phyloP scores from a whole-genome alignment of 495 filamentous ascomycete genomes.

The Cryomyces minteri region DNA sequence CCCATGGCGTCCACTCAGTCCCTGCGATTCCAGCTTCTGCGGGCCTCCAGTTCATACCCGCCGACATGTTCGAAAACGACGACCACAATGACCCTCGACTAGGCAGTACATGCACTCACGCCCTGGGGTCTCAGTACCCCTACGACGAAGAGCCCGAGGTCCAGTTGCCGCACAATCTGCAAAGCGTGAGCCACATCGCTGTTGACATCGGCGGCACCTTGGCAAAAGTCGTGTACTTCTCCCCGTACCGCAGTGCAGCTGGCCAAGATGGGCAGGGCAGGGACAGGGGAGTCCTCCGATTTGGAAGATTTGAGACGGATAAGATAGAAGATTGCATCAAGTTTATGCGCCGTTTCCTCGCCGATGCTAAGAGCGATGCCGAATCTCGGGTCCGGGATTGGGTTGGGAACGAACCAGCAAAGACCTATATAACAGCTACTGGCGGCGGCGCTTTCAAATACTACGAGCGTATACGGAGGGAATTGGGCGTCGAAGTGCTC shows the following conservation, averaged over 20 bases:
- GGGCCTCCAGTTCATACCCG: no score
- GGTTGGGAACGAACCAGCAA: conserved; percentile 19
- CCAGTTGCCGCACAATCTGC: conserved; percentile 83
- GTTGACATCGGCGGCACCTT: conserved; percentile 94
- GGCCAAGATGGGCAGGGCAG: conserved; percentile 70
- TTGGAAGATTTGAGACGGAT: conserved; percentile 89
- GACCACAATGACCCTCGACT: no score
- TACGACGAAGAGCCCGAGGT: conserved; percentile 36
- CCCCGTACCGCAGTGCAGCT: conserved; percentile 46
- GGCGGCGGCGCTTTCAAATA: conserved; percentile 92
- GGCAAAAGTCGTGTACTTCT: conserved; percentile 94
- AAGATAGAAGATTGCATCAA: conserved; percentile 79
- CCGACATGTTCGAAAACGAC: no score
- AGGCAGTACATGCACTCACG: no score
- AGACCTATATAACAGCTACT: conserved; percentile 80
- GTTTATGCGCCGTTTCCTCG: conserved; percentile 65
- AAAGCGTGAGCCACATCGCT: conserved; percentile 86
- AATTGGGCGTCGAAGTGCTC: conserved; percentile 67
- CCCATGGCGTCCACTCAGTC: no score
- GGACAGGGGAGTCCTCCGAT: conserved; percentile 38
- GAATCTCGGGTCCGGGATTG: no score
- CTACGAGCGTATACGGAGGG: conserved; percentile 72
- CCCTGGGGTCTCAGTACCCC: no score
- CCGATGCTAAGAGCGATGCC: conserved; percentile 30
- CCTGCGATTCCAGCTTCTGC: no score